Percentiles rank a stretch among this genome's conserved stretches.
Conservation (phyloP, 768 basidiomycete genomes). For the Boletus speciosus region DNA sequence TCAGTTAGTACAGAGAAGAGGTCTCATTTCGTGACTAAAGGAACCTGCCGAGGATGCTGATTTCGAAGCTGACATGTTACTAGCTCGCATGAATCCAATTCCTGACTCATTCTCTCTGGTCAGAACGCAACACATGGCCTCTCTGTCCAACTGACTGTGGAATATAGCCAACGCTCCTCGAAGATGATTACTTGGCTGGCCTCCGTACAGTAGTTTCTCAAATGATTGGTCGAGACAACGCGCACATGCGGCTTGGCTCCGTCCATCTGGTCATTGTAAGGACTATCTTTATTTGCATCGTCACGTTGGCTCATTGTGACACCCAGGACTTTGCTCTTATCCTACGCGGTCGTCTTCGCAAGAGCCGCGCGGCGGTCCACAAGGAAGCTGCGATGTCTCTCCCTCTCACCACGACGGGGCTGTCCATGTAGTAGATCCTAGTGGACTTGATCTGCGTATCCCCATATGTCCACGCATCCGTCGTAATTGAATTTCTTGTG, state of each 20-base stretch:
- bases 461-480: constrained; percentile 4
- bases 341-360: constrained; percentile 12
- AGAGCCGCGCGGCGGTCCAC: background rate
- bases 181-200: constrained; percentile 19
- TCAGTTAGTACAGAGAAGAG: background rate
- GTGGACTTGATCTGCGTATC: constrained; percentile 3
- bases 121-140: background rate
- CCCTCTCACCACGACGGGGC: background rate
- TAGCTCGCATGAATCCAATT: background rate
- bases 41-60: constrained; percentile 11
- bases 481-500: constrained; percentile 11
- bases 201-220: constrained; percentile 21
- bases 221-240: constrained; percentile 15
- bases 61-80: constrained; percentile 2
- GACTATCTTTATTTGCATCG: background rate
- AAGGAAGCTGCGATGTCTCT: background rate
- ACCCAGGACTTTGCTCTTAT: constrained; percentile 23
- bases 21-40: constrained; percentile 11
- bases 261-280: constrained; percentile 23
- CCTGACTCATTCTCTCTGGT: constrained; percentile 15
- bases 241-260: constrained; percentile 11
- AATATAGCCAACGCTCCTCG: constrained; percentile 7
- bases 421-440: constrained; percentile 2
- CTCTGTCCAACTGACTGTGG: constrained; percentile 4
- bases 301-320: constrained; percentile 2